Evolutionary conservation across 164 flowering plant genomes (phyloP).

Genomic region (Brasenia schreberi): DNA sequence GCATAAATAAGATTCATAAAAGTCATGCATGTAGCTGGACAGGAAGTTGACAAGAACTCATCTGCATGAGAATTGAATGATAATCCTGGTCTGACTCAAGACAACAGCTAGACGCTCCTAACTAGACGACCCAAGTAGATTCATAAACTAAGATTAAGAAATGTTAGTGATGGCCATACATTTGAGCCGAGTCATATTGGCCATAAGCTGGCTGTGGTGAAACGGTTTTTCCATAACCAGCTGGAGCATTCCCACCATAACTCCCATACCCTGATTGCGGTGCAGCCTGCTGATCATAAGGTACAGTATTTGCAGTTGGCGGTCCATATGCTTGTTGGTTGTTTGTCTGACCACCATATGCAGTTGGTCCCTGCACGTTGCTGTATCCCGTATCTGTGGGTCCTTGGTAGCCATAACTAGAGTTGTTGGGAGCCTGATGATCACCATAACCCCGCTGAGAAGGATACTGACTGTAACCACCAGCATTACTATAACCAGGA

Average conservation of each 20-base stretch:
- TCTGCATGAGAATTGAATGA: too few relatives aligned
- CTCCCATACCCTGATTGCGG: conserved; percentile 13
- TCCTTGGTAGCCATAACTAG: conserved; percentile 46
- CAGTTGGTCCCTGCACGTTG: conserved; percentile 7
- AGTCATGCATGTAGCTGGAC: too few relatives aligned
- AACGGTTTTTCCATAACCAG: conserved; percentile 33
- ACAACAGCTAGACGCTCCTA: too few relatives aligned
- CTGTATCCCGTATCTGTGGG: conserved; percentile 26
- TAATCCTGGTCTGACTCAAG: too few relatives aligned
- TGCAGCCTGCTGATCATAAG: conserved; percentile 49
- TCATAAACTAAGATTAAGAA: too few relatives aligned
- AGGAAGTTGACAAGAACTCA: too few relatives aligned
- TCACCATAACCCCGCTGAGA: conserved; percentile 53
- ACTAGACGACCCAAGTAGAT: too few relatives aligned
- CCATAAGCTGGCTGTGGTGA: conserved; percentile 54
- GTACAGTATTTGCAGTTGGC: conserved; percentile 25
- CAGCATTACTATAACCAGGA: conserved; percentile 19
- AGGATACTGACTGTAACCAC: conserved; percentile 33
- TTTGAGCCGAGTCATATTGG: conserved; percentile 51
- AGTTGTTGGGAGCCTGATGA: conserved; percentile 35
- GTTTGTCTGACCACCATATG: conserved; percentile 1
- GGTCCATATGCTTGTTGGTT: conserved; percentile 29
- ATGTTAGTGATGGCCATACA: conserved; percentile 32
- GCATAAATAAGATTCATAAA: too few relatives aligned
- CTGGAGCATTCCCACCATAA: conserved; percentile 16